Base-by-base conservation (phyloP, 805 yeast genomes). In the Torulaspora quercuum region DNA sequence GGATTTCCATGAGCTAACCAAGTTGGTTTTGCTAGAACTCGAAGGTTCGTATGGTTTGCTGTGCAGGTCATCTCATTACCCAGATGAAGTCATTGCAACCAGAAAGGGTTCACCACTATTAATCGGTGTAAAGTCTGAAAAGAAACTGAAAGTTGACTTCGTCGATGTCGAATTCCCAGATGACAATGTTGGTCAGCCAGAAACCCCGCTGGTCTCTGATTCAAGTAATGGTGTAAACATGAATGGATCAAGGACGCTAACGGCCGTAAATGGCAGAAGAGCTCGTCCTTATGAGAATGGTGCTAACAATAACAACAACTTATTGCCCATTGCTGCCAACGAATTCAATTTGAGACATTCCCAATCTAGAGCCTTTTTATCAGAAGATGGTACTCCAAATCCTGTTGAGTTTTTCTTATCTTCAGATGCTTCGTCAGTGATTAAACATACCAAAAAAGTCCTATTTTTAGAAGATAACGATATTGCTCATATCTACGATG, bases 121-220 rank as follows among this genome's bases (percentile, higher is more conserved):
- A 57, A 86, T 92, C 48, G 99, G 99, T 68, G 97, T 92, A 50
- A 92, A 88, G 71, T 86, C 97, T 35, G 95, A 89, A 59, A 82
- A 79, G 64, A 90, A 88, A 63, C 78, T 92, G 64, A 92, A 90
- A 69, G 97, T 90, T 49, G 99, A 92, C 64, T 89, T 92, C 57
- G 97, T 92, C 39, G 99, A 92, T 62, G 96, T 92, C 38, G 98
- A 92, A 67, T 92, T 90, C 72, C 92, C 94, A 28, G 95, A 84
- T 49, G 65, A 68, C 15, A 66, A 63, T 14, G 57, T 55, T 24
- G 59, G 46, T 33, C 66, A 58, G 39, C 58, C 61, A 17, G 64
- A 60, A 21, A 50, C 52, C 25, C 64, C 58, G 22, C 33, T 51
- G 28, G 43, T 34, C 8, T 40, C 31, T n/a, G 25, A 31, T 17